Base-by-base conservation (phyloP, 78 protist genomes). In the Paulinella micropora region DNA sequence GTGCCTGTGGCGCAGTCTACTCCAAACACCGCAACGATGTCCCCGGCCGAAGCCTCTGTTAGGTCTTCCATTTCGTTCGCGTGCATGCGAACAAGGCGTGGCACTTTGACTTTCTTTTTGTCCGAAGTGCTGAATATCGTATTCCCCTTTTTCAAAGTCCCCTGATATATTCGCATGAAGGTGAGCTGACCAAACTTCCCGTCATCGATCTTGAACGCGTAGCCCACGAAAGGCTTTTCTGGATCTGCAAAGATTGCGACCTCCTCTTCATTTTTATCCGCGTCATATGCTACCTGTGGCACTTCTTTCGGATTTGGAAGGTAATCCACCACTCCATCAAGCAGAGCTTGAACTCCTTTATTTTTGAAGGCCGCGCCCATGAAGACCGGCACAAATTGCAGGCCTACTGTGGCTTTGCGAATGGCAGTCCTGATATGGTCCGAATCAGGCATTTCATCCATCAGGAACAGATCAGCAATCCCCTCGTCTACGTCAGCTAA, bases 1-100 rank as follows among this genome's bases (percentile, higher is more conserved):
- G 96, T 96, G 36, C 99, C 99, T 29, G 98, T 93, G 37, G 94
- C 39, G 93, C 97, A 95, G 37, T 96, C 98, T 6, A 97, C 91
- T 79, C 99, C 99, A 79, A 95, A 95, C 92, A 96, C 86, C 29
- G 98, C 99, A 37, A 96, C 92, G 89, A 97, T 96, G 88, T 97
- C 98, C 38, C 99, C 99, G 73, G 73, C 15, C 15, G 15, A 51
- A 15, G 51, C 89, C 29, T 38, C 6, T 1, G 77, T 87, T 34
- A 94, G 91, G 37, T 94, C 96, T 64, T 95, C 96, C 95, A 95
- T 93, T 51, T 92, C 95, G 51, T 89, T 85, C 4, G 97, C 86
- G 94, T 97, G 98, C 98, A 81, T 81, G 38, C 84, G 29, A 28
- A 81, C 84, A 31, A 81, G 9, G 6, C 84, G 29, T 29, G 79